These are phyloP conservation scores for Boletus sp. DNA, from an alignment of 768 basidiomycete genomes.

Conservation along the genomic window DNA sequence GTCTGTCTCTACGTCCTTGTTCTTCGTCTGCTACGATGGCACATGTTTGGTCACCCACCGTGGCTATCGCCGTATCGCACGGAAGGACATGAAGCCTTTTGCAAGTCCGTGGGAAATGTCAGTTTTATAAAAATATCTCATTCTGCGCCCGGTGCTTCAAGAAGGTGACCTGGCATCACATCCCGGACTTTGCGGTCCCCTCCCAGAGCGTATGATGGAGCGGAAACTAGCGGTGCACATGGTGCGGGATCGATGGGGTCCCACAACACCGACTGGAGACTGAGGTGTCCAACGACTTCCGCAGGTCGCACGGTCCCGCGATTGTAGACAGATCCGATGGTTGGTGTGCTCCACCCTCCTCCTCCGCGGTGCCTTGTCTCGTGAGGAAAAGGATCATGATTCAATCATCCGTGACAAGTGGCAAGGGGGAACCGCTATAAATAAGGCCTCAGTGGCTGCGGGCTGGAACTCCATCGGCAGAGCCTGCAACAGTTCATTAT, in stretches of 20 bases:
- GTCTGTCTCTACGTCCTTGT: no score
- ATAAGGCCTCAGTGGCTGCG: no score
- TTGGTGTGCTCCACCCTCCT: no score
- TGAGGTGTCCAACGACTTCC: background rate
- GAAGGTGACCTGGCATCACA: slow-evolving; percentile 6
- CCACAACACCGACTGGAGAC: slow-evolving; percentile 4
- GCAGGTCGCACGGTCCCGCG: slow-evolving; percentile 14
- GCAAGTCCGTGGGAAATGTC: slow-evolving; percentile 5
- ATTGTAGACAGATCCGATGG: slow-evolving; percentile 8
- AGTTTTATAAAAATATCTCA: slow-evolving; percentile 10
- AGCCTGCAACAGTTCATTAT: background rate
- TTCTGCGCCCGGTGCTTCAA: slow-evolving; percentile 10
- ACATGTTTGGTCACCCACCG: no score
- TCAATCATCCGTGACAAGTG: slow-evolving; percentile 4
- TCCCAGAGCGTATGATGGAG: slow-evolving; percentile 1
- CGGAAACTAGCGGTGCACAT: slow-evolving; percentile 25
- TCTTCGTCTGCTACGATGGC: no score
- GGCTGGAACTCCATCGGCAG: no score
- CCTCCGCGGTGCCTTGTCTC: background rate
- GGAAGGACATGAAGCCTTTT: no score
- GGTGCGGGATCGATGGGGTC: slow-evolving; percentile 13
- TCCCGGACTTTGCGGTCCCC: slow-evolving; percentile 34
- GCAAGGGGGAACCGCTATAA: background rate
- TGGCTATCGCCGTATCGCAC: no score
- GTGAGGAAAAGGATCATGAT: background rate